Evolutionary conservation across 768 basidiomycete genomes (phyloP).

Genomic region (Sutorius australiensis): DNA sequence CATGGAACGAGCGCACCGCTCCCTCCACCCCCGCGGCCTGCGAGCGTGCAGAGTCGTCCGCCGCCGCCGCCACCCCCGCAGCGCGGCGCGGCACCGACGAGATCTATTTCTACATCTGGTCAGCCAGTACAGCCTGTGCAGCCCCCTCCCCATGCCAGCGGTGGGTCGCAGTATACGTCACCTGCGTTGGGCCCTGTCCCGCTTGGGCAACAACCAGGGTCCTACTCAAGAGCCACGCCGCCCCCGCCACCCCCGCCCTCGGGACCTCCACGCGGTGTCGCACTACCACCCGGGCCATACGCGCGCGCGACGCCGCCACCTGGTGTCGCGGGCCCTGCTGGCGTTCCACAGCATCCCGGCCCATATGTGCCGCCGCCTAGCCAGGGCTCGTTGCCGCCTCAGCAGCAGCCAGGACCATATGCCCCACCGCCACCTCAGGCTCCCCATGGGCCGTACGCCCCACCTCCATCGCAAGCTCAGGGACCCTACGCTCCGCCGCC

Average conservation of each 20-base stretch:
- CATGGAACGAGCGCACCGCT: slow-evolving; percentile 34
- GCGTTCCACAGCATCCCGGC: slow-evolving; percentile 30
- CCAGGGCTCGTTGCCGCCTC: slow-evolving; percentile 13
- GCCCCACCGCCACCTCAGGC: slow-evolving; percentile 21
- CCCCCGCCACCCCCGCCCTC: slow-evolving; percentile 38
- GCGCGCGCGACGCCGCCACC: slow-evolving; percentile 42
- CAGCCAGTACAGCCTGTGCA: slow-evolving; percentile 37
- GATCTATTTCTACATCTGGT: slow-evolving; percentile 24
- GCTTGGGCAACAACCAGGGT: slow-evolving; percentile 31
- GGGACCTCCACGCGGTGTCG: slow-evolving; percentile 26
- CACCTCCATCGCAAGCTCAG: slow-evolving; percentile 23
- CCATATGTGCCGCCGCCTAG: slow-evolving; percentile 22
- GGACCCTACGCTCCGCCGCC: slow-evolving; percentile 13
- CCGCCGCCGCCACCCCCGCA: slow-evolving; percentile 41
- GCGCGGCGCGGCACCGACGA: slow-evolving; percentile 33
- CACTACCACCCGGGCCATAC: slow-evolving; percentile 35
- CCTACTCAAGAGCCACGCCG: slow-evolving; percentile 40
- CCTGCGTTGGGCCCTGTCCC: slow-evolving; percentile 26
- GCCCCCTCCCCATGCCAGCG: slow-evolving; percentile 33
- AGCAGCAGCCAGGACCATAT: slow-evolving; percentile 26
- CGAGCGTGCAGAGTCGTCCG: slow-evolving; percentile 39
- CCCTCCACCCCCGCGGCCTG: slow-evolving; percentile 54
- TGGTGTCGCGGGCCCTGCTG: slow-evolving; percentile 21
- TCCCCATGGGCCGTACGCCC: slow-evolving; percentile 30
- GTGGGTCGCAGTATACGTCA: slow-evolving; percentile 29